Evolutionary conservation across 306 rosid genomes (phyloP).

Genomic region (Cicer yamashitae): DNA sequence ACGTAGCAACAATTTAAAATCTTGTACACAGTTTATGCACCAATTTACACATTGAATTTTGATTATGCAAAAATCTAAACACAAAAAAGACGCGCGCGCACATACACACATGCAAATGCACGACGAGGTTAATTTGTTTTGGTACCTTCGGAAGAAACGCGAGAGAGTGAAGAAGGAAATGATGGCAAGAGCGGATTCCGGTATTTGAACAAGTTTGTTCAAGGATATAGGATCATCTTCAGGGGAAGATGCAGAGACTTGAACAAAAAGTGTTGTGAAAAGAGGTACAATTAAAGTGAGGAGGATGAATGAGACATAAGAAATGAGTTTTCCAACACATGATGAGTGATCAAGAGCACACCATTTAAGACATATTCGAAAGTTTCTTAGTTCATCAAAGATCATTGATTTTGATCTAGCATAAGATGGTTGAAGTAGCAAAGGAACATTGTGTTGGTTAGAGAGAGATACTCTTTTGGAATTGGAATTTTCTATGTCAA

Average conservation of each 20-base stretch:
- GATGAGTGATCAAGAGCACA: conserved; percentile 89
- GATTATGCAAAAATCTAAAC: neutral
- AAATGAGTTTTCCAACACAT: conserved; percentile 55
- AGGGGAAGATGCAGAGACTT: conserved; percentile 47
- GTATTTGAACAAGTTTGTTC: conserved; percentile 82
- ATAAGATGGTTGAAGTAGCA: conserved; percentile 67
- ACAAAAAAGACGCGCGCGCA: neutral
- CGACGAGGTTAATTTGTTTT: too few species aligned
- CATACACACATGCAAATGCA: too few species aligned
- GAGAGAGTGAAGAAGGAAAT: conserved; percentile 70
- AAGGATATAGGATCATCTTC: conserved; percentile 62
- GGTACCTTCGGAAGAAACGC: conserved; percentile 68
- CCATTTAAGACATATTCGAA: conserved; percentile 76
- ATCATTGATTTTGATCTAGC: conserved; percentile 58
- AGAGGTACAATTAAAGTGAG: conserved; percentile 67
- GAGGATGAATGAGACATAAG: conserved; percentile 60
- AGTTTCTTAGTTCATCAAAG: conserved; percentile 67
- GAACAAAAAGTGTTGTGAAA: conserved; percentile 49
- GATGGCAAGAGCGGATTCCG: conserved; percentile 70
- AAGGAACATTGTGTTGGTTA: conserved; percentile 50
- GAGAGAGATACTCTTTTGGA: conserved; percentile 34
- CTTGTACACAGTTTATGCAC: too few species aligned
- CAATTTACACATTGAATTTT: neutral
- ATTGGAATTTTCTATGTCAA: conserved; percentile 38
- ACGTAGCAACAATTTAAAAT: too few species aligned